Evolutionary conservation across 2,329 filamentous ascomycete species (phyloP).

Genomic region (Colletotrichum sp.): DNA sequence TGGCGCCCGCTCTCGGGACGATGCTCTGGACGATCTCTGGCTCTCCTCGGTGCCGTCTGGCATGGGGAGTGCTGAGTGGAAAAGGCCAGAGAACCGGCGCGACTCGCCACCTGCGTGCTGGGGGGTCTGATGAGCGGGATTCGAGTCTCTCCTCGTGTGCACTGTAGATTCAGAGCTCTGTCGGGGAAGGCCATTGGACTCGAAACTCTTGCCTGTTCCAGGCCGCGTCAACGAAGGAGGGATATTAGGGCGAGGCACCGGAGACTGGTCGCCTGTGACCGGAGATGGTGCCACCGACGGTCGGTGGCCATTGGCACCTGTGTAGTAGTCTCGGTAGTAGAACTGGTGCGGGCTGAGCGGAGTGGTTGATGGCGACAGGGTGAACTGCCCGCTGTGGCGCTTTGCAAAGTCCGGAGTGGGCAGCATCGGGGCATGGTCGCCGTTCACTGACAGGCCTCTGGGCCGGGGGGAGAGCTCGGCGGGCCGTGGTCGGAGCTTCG

Average conservation of each 20-base stretch:
- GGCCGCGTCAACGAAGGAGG: conserved; percentile 49
- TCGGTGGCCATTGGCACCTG: conserved; percentile 42
- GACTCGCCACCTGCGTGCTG: conserved; percentile 47
- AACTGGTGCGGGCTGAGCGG: conserved; percentile 58
- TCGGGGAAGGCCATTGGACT: conserved; percentile 55
- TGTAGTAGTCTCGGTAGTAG: conserved; percentile 62
- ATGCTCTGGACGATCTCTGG: conserved; percentile 60
- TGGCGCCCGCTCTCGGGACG: conserved; percentile 61
- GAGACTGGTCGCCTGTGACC: conserved; percentile 57
- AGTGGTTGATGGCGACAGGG: conserved; percentile 59
- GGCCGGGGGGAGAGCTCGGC: conserved; percentile 56
- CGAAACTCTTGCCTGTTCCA: conserved; percentile 64
- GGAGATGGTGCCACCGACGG: conserved; percentile 45
- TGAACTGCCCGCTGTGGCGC: conserved; percentile 71
- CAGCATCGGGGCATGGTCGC: conserved; percentile 65
- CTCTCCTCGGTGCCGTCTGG: conserved; percentile 66
- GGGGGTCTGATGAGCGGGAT: conserved; percentile 55
- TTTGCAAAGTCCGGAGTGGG: conserved; percentile 71
- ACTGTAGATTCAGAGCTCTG: conserved; percentile 57
- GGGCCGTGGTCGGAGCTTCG: conserved; percentile 53
- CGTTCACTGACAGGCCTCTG: conserved; percentile 66
- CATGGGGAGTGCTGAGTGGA: conserved; percentile 86
- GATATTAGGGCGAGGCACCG: conserved; percentile 44
- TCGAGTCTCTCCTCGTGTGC: conserved; percentile 57
- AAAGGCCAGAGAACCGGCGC: conserved; percentile 75